Base-by-base conservation (phyloP, 805 yeast species). In the Lipomyces yamanashiensis region DNA sequence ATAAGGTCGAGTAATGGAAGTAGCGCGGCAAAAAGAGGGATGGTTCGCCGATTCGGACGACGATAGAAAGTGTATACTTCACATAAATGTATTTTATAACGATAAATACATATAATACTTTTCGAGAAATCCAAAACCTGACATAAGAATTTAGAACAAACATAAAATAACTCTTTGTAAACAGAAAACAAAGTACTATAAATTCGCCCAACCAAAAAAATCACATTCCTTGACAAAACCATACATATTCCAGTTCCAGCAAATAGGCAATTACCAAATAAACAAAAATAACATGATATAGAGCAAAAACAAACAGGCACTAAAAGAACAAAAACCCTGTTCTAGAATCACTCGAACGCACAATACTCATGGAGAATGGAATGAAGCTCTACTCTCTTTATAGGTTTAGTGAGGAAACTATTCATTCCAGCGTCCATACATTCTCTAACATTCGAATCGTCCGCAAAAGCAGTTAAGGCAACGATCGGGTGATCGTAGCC, bases 391-490 rank as follows among this genome's bases (percentile, higher is more conserved):
- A 84, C 80, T 73, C 96, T 81, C 74, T 90, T 82, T 23, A 92
- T 85, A 0, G 99, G 99, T 71, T 93, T 93, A 1, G 96, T 83
- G 67, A 93, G 80, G 75, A 93, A 93, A 15, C 95, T 96, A 67
- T 87, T 81, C 98, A 93, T 95, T 2, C 98, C 98, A n/a, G 88
- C 87, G 19, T 85, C 87, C 62, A 89, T 74, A 75, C 98, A 92
- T 64, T 86, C 96, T 69, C 86, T 87, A 45, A 89, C 92, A 71
- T 92, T 93, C 52, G 92, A 87, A 67, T 90, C 91, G 75, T 93
- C 98, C 0, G 98, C 97, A 79, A 89, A 93, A 0, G 98, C 98
- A 0, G 98, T 92, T 59, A 93, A 81, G 0, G 98, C 98, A 44
- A 93, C 95, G 62, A 95, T 92, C 0, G 98, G 98, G 7, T 84